Evolutionary conservation across 371 early-diverging fungal genomes (phyloP), one percentile per base, ranked within the genome.

Genomic region (Mortierella sp.): DNA sequence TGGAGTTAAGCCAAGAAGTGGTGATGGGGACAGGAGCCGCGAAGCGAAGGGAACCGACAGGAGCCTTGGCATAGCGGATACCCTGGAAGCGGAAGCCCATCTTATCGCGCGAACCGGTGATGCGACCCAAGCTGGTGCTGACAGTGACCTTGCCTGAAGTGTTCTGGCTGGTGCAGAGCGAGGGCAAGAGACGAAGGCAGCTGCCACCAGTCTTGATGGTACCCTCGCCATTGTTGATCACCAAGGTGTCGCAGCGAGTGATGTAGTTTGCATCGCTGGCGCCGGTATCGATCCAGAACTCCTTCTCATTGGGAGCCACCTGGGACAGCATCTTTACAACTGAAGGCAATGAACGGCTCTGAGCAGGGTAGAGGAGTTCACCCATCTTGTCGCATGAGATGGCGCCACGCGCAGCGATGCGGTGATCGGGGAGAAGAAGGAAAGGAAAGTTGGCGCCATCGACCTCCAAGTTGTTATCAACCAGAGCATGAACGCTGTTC

Each of bases 31-130:
- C 55, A 45, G 79, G 79, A 43, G 79, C 68, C 50, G 79, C 79
- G 51, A 68, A 78, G 9, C 79, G 63, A 14, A 78, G 57, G 41
- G 44, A n/a, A 24, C 79, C 79, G 29, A 72, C 62, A 31, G 79
- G 79, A 8, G 79, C 72, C 62, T 71, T 60, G 49, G 79, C 79
- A 39, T 71, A 78, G 12, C 72, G 79, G 40, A 78, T 78, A 50
- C 79, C 79, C 62, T 69, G 60, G 66, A 69, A 76, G 22, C 69
- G 77, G 69, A 76, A 76, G 34, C 77, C 77, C 56, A 61, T 53
- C 17, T 44, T 28, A 48, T 76, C 77, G 21, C 77, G 69, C 29
- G 64, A 51, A 46, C 77, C 77, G 7, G 69, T 76, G 52, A 69
- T 40, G 17, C 43, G 64, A 46, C 77, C 77, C 10, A 76, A 50